These are phyloP conservation scores for Salix suchowensis DNA, from an alignment of 345 rosid genomes.

Conservation along the genomic window DNA sequence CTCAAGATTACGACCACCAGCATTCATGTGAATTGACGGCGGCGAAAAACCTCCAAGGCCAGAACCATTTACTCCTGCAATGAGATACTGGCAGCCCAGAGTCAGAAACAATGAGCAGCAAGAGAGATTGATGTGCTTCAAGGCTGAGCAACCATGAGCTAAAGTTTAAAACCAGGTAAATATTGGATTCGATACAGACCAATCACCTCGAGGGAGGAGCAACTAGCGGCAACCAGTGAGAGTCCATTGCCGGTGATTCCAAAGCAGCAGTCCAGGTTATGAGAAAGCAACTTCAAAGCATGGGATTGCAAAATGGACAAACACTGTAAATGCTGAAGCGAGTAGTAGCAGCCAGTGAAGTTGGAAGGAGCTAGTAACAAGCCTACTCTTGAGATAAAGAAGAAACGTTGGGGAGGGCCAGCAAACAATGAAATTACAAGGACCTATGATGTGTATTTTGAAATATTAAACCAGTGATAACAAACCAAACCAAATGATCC, in stretches of 20 bases:
- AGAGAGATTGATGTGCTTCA: constrained; percentile 53
- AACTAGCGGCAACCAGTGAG: constrained; percentile 41
- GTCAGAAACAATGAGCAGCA: constrained; percentile 53
- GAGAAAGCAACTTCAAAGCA: constrained; percentile 46
- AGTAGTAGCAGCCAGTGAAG: constrained; percentile 59
- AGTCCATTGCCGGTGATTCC: constrained; percentile 55
- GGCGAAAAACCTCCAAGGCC: constrained; percentile 61
- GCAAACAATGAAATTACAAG: constrained; percentile 54
- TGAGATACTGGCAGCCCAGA: constrained; percentile 48
- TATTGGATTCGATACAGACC: constrained; percentile 57
- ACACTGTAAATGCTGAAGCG: constrained; percentile 55
- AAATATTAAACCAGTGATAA: constrained; percentile 57
- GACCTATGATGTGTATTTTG: constrained; percentile 49
- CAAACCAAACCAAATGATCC: constrained; percentile 79
- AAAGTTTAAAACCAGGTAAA: constrained; percentile 50
- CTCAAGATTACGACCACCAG: constrained; percentile 48
- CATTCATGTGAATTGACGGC: constrained; percentile 47
- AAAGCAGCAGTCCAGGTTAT: constrained; percentile 64
- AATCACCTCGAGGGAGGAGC: constrained; percentile 41
- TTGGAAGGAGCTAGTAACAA: constrained; percentile 35
- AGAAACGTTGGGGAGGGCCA: constrained; percentile 20
- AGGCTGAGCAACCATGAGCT: constrained; percentile 36
- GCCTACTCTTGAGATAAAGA: constrained; percentile 33
- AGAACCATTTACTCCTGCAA: constrained; percentile 46
- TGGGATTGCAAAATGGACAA: constrained; percentile 43